Percentiles rank a stretch among this genome's conserved stretches.
These are phyloP conservation scores for Cyberlindnera americana DNA, from an alignment of 805 yeast genomes.

Conservation along the genomic window DNA sequence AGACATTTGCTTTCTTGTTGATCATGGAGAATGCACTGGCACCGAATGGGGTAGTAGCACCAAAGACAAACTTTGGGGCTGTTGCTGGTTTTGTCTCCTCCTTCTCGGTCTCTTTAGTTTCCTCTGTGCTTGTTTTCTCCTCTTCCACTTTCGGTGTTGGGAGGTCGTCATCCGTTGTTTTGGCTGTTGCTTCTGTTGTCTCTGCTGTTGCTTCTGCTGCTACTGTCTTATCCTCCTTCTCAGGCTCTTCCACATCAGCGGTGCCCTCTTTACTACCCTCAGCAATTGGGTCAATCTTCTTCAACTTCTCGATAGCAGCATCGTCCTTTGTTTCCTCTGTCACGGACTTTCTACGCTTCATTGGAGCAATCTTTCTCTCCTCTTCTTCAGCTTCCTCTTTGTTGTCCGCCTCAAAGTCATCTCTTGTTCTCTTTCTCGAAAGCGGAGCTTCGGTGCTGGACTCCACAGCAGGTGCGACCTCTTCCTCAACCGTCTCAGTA, in stretches of 20 bases:
- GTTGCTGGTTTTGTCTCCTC: background rate
- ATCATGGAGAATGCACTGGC: slow-evolving; percentile 34
- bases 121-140: background rate
- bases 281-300: slow-evolving; percentile 6
- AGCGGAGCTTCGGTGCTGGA: slow-evolving; percentile 6
- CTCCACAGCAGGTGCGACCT: background rate
- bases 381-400: slow-evolving; percentile 11
- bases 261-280: slow-evolving; percentile 13
- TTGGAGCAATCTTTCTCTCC: slow-evolving; percentile 19
- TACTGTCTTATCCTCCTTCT: background rate
- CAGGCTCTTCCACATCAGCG: slow-evolving; percentile 16
- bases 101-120: slow-evolving; percentile 4
- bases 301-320: background rate
- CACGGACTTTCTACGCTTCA: slow-evolving; percentile 21
- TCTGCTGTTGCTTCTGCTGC: no score
- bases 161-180: no score
- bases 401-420: slow-evolving; percentile 24
- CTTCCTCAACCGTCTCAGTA: background rate
- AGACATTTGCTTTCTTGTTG: slow-evolving; percentile 31
- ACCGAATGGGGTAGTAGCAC: slow-evolving; percentile 50
- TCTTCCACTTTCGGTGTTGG: slow-evolving; percentile 3
- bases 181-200: no score
- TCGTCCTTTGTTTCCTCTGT: slow-evolving; percentile 7
- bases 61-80: slow-evolving; percentile 51
- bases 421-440: slow-evolving; percentile 28